A percentile compares a stretch with the other conserved stretches of the same genome.
Conservation (phyloP, 352 stramenopile species). For the Phytophthora citricola region DNA sequence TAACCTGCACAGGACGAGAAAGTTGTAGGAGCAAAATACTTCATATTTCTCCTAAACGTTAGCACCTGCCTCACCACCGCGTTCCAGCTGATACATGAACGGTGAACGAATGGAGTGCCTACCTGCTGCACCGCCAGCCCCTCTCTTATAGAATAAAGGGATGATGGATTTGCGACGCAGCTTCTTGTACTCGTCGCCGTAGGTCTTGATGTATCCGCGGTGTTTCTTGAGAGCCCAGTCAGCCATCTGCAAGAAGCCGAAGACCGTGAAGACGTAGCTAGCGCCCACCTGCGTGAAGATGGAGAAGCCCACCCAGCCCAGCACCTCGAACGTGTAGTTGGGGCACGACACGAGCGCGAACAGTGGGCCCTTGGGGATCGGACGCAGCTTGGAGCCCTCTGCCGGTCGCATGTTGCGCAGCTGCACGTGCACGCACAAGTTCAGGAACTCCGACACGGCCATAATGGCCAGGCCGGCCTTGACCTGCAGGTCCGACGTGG, state of each 20-base stretch:
- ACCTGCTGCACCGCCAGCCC: too few species aligned
- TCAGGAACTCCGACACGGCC: conserved; percentile 79
- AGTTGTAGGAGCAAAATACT: too few species aligned
- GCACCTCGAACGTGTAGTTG: conserved; percentile 93
- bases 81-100: too few species aligned
- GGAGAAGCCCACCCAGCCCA: conserved; percentile 90
- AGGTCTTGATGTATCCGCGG: conserved; percentile 86
- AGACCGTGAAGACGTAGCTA: conserved; percentile 86
- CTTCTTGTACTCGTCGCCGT: conserved; percentile 90
- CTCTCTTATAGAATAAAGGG: conserved; percentile 75
- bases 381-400: conserved; percentile 77
- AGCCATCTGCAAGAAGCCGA: conserved; percentile 90
- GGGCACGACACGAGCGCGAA: conserved; percentile 90
- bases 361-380: conserved; percentile 72
- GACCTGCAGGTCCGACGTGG: conserved; percentile 59
- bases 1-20: too few species aligned
- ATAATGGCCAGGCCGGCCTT: conserved; percentile 68
- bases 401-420: conserved; percentile 79
- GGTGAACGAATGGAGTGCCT: too few species aligned
- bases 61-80: too few species aligned
- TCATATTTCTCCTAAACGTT: too few species aligned
- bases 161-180: conserved; percentile 86
- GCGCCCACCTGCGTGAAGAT: conserved; percentile 86
- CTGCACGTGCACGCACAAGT: conserved; percentile 88
- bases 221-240: conserved; percentile 92